phyloP scores from a whole-genome alignment of 345 rosid genomes.

The Eucalyptus microcorys region DNA sequence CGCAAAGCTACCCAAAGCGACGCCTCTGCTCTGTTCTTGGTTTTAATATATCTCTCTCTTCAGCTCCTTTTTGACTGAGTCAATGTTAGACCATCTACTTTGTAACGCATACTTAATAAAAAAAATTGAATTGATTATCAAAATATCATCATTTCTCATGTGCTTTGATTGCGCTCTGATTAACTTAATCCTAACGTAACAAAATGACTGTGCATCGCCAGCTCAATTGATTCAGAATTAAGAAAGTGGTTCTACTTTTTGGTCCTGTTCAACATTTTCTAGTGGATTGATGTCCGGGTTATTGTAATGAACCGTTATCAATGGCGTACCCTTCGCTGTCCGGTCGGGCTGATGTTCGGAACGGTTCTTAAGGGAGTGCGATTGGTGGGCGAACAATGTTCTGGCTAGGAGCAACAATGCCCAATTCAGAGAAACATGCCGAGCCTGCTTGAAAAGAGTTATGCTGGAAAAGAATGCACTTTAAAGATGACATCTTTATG shows the following conservation, averaged over 20 bases:
- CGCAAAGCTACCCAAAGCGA: background rate
- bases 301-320: background rate
- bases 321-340: background rate
- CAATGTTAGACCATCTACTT: background rate
- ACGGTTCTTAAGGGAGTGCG: background rate
- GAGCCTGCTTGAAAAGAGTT: background rate
- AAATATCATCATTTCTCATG: background rate
- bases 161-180: background rate
- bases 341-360: rapidly evolving
- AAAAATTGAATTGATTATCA: background rate
- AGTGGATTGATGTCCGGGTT: background rate
- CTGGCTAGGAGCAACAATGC: background rate
- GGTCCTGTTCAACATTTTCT: background rate
- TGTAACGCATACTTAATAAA: background rate
- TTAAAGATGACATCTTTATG: background rate
- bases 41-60: background rate
- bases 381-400: background rate
- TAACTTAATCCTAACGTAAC: background rate
- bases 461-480: background rate
- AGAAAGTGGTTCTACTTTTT: background rate
- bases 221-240: background rate
- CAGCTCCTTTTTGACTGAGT: background rate
- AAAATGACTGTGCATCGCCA: background rate
- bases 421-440: background rate
- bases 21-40: background rate